phyloP scores from a whole-genome alignment of 2,329 filamentous ascomycete species.

The Diaporthe citrichinensis region DNA sequence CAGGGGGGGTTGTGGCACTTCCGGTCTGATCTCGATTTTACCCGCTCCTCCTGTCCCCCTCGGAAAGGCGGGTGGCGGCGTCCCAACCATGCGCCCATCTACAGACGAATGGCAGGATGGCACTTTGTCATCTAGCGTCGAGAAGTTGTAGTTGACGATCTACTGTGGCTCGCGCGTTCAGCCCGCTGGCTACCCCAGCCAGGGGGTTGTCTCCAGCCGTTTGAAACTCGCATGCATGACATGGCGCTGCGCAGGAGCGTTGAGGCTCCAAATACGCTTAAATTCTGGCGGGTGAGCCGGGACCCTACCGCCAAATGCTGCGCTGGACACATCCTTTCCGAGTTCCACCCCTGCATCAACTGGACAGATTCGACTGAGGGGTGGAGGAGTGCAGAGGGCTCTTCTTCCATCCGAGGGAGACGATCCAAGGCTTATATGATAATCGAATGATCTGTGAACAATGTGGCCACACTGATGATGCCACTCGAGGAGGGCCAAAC shows the following conservation, averaged over 20 bases:
- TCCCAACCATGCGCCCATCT: background rate
- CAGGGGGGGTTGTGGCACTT: slow-evolving; percentile 7
- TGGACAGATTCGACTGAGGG: background rate
- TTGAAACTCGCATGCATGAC: slow-evolving; percentile 35
- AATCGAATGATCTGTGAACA: slow-evolving; percentile 35
- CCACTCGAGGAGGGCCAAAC: slow-evolving; percentile 14
- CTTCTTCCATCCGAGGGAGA: slow-evolving; percentile 6
- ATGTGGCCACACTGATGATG: slow-evolving; percentile 28
- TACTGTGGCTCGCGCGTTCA: background rate
- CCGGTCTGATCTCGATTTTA: slow-evolving; percentile 21
- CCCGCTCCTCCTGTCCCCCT: background rate
- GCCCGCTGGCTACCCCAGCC: slow-evolving; percentile 12
- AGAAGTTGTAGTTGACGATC: background rate
- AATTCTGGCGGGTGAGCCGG: slow-evolving; percentile 26
- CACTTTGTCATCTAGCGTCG: slow-evolving; percentile 10
- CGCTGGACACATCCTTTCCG: slow-evolving; percentile 8
- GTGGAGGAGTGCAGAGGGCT: slow-evolving; percentile 7
- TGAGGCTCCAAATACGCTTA: slow-evolving; percentile 37
- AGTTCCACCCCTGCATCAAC: slow-evolving; percentile 12
- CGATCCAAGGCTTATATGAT: slow-evolving; percentile 28
- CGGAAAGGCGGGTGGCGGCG: slow-evolving; percentile 13
- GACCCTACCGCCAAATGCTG: slow-evolving; percentile 2
- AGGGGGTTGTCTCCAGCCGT: slow-evolving; percentile 28
- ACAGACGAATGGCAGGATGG: slow-evolving; percentile 15
- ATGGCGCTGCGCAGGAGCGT: slow-evolving; percentile 16